Percentiles rank a stretch among this genome's conserved stretches.
Evolutionary conservation across 2,329 filamentous ascomycete species (phyloP).

Genomic region (Arthrobotrys pseudoclavata): DNA sequence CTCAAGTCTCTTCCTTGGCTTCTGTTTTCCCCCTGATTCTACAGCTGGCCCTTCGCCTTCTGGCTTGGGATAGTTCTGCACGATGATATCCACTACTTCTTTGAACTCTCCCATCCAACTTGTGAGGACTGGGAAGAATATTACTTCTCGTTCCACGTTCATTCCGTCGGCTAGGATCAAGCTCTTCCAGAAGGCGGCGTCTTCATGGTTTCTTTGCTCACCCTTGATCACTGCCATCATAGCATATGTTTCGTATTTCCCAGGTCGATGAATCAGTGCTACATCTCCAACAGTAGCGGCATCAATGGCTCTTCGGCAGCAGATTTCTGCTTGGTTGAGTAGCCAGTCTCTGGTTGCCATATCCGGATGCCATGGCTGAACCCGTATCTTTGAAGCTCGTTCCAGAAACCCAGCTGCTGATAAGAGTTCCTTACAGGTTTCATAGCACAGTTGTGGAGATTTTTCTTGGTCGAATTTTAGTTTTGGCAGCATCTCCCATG

Average conservation of each 20-base stretch:
- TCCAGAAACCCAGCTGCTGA: constrained; percentile 21
- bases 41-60: background rate
- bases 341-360: constrained; percentile 25
- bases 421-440: constrained; percentile 10
- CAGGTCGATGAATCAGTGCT: constrained; percentile 17
- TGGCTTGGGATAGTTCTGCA: constrained; percentile 22
- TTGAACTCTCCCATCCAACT: constrained; percentile 28
- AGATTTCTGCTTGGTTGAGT: constrained; percentile 21
- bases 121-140: constrained; percentile 31
- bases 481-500: constrained; percentile 20
- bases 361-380: constrained; percentile 23
- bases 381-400: constrained; percentile 21
- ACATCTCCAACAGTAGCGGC: constrained; percentile 18
- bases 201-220: constrained; percentile 16
- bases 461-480: constrained; percentile 24
- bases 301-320: constrained; percentile 17
- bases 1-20: constrained; percentile 12
- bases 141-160: constrained; percentile 21
- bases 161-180: constrained; percentile 21
- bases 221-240: constrained; percentile 30
- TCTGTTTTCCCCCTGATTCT: background rate
- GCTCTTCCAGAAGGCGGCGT: constrained; percentile 21
- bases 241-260: constrained; percentile 21
- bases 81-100: constrained; percentile 18
- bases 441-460: constrained; percentile 9